Conservation (phyloP, 192 early-diverging fungal genomes). For the Lobulomyces angularis region DNA sequence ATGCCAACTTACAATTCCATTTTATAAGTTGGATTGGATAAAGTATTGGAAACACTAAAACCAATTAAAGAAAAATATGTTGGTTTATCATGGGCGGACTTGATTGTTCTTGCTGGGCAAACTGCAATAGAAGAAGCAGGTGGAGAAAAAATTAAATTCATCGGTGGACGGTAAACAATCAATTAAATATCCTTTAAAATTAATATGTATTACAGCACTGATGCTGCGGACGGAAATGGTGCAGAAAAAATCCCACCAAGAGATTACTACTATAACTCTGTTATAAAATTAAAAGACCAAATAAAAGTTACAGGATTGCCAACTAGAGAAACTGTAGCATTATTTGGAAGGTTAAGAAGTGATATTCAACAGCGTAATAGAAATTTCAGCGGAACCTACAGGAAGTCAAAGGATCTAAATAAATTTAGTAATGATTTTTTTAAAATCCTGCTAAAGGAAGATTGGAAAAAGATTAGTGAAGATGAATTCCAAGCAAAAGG, state of each 20-base stretch:
- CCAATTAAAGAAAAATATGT: neutral
- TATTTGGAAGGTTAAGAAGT: neutral
- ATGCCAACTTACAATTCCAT: neutral
- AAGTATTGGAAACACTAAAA: neutral
- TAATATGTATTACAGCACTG: no score
- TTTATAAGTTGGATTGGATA: neutral
- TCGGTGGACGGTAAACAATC: neutral
- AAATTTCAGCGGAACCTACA: neutral
- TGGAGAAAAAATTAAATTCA: neutral
- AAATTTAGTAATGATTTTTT: neutral
- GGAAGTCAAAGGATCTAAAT: no score
- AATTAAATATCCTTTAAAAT: no score
- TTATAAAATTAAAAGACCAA: neutral
- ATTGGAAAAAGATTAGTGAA: neutral
- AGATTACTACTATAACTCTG: neutral
- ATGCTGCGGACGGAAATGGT: neutral
- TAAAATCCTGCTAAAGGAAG: neutral
- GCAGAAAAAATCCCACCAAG: neutral
- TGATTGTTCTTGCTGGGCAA: conserved; percentile 24
- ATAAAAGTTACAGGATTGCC: neutral
- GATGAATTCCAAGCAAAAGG: neutral
- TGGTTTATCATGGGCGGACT: conserved; percentile 8
- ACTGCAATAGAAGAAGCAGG: conserved; percentile 3
- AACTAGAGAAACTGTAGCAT: neutral
- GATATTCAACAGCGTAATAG: neutral